A percentile compares a stretch with the other conserved stretches of the same genome.
These are phyloP conservation scores for Carex kokanica DNA, from an alignment of 176 grass and related monocot species.

Conservation along the genomic window DNA sequence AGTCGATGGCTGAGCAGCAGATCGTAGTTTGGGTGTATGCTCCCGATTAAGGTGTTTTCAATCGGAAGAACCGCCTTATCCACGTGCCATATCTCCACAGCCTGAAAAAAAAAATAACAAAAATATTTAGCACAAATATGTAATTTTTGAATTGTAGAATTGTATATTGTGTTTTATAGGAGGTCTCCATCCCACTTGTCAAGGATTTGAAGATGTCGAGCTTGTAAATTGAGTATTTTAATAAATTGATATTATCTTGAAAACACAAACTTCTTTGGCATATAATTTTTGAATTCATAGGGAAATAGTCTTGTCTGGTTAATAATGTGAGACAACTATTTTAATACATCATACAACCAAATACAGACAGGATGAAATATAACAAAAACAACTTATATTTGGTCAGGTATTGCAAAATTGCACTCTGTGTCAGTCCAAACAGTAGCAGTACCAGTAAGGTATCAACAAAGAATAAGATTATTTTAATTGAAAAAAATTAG, in stretches of 20 bases:
- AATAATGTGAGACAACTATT: background rate
- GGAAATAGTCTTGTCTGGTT: background rate
- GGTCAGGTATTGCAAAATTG: background rate
- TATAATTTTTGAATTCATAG: slow-evolving; percentile 5
- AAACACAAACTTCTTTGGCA: background rate
- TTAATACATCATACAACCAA: background rate
- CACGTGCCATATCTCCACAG: slow-evolving; percentile 53
- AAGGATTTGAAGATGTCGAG: too few species aligned
- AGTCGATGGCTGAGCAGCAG: slow-evolving; percentile 48
- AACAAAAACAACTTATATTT: background rate
- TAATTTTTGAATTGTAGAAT: too few species aligned
- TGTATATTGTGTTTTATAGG: too few species aligned
- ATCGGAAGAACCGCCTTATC: slow-evolving; percentile 57
- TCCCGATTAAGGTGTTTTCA: slow-evolving; percentile 60
- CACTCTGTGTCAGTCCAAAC: background rate
- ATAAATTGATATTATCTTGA: slow-evolving; percentile 1
- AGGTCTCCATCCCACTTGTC: too few species aligned
- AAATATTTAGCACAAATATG: background rate
- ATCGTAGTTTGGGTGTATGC: slow-evolving; percentile 58
- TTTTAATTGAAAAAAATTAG: slow-evolving; percentile 3
- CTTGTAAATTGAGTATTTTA: background rate
- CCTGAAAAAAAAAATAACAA: slow-evolving; percentile 32
- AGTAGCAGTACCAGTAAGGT: background rate
- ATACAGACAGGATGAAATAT: background rate
- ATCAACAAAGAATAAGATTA: background rate